These are phyloP conservation scores for Chrysanthemum lavandulifolium DNA, from an alignment of 129 eudicot species.

Conservation along the genomic window DNA sequence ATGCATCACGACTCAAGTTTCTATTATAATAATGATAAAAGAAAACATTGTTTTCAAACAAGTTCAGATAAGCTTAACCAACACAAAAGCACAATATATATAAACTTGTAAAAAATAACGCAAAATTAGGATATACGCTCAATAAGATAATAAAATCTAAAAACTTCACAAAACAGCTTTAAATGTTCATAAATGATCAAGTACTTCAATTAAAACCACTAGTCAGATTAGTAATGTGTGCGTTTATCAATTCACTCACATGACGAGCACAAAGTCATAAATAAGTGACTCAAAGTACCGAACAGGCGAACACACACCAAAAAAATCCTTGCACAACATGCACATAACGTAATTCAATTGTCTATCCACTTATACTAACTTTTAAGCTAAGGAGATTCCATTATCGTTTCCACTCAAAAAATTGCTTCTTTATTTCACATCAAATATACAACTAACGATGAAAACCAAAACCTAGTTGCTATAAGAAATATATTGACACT, in stretches of 20 bases:
- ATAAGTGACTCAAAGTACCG: too few relatives aligned
- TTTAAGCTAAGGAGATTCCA: too few relatives aligned
- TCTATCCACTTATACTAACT: too few relatives aligned
- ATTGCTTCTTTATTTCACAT: too few relatives aligned
- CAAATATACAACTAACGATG: too few relatives aligned
- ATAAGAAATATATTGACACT: too few relatives aligned
- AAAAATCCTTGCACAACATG: too few relatives aligned
- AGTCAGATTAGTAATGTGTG: neutral
- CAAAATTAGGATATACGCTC: neutral
- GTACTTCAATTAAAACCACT: neutral
- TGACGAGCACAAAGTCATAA: too few relatives aligned
- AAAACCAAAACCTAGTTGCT: too few relatives aligned
- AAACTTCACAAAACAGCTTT: neutral
- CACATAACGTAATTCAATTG: too few relatives aligned
- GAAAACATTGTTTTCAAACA: constrained; percentile 1
- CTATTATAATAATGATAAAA: neutral
- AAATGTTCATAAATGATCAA: neutral
- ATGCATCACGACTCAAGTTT: constrained; percentile 19
- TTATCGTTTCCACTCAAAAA: too few relatives aligned
- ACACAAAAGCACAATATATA: neutral
- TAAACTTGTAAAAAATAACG: neutral
- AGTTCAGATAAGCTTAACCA: neutral
- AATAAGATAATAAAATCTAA: neutral
- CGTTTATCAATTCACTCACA: neutral
- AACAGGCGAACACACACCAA: too few relatives aligned